Percentiles rank a stretch among this genome's conserved stretches.
phyloP scores from a whole-genome alignment of 2,329 filamentous ascomycete genomes.

The Verticillium tricorpus region DNA sequence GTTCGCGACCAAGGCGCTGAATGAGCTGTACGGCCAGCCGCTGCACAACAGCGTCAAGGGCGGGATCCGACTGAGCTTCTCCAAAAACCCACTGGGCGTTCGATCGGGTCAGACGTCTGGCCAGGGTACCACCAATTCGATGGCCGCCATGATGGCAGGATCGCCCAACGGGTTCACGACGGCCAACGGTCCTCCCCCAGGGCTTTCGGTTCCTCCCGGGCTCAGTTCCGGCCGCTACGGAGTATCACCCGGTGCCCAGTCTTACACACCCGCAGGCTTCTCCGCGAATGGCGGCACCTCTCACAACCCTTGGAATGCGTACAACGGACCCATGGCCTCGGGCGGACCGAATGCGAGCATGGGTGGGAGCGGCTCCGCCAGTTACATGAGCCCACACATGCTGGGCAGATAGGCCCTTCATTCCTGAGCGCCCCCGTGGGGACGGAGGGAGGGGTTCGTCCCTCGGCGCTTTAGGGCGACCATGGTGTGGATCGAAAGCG shows the following conservation, averaged over 20 bases:
- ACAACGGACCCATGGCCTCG: constrained; percentile 11
- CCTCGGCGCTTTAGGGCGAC: not conserved
- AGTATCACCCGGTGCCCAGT: constrained; percentile 5
- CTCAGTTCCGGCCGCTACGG: constrained; percentile 36
- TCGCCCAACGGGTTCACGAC: constrained; percentile 51
- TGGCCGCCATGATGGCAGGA: constrained; percentile 48
- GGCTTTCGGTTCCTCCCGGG: constrained; percentile 71
- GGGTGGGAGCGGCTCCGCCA: constrained; percentile 15
- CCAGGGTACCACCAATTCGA: constrained; percentile 40
- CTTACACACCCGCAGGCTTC: constrained; percentile 12
- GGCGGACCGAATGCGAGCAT: constrained; percentile 15
- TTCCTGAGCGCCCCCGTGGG: not conserved
- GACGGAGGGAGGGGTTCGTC: not conserved
- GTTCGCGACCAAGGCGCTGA: constrained; percentile 84
- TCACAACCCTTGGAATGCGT: constrained; percentile 10
- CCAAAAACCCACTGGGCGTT: constrained; percentile 93
- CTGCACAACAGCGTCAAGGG: constrained; percentile 92
- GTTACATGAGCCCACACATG: constrained; percentile 26
- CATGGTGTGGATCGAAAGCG: not conserved
- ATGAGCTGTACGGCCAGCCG: constrained; percentile 81
- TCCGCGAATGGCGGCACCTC: constrained; percentile 14
- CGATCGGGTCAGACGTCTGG: constrained; percentile 66
- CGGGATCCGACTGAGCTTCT: constrained; percentile 92
- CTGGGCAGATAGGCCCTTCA: constrained; percentile 21
- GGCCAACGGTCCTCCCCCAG: constrained; percentile 75